These are phyloP conservation scores for Kodamaea kakaduensis DNA, from an alignment of 805 yeast genomes.

Conservation along the genomic window DNA sequence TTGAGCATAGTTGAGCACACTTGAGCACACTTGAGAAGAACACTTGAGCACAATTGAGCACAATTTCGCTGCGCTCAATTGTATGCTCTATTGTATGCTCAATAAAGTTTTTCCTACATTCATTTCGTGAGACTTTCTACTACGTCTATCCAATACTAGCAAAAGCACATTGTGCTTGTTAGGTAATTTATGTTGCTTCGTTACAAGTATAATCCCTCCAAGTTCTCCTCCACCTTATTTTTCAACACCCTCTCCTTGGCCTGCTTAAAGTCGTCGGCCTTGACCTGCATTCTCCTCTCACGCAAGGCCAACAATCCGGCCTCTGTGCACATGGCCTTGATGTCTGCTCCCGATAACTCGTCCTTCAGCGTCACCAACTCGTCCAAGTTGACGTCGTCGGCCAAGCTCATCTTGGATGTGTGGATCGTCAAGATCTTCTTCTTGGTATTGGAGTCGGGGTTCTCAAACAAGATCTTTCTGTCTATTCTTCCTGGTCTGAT, in stretches of 20 bases:
- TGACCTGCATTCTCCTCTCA: conserved; percentile 97
- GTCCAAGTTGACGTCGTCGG: conserved; percentile 83
- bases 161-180: too few relatives aligned
- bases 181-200: neutral
- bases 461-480: conserved; percentile 91
- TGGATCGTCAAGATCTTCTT: conserved; percentile 90
- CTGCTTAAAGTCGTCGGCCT: conserved; percentile 85
- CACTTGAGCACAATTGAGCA: too few relatives aligned
- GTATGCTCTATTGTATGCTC: too few relatives aligned
- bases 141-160: neutral
- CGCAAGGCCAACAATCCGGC: conserved; percentile 94
- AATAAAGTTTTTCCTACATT: too few relatives aligned
- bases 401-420: conserved; percentile 87
- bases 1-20: too few relatives aligned
- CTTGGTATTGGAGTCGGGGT: conserved; percentile 89
- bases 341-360: conserved; percentile 95
- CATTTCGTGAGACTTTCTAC: neutral
- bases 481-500: conserved; percentile 97
- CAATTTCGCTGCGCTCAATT: too few relatives aligned
- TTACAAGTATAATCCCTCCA: conserved; percentile 88
- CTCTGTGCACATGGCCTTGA: conserved; percentile 95
- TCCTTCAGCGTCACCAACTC: conserved; percentile 87
- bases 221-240: conserved; percentile 92
- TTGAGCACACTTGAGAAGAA: too few relatives aligned
- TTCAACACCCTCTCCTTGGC: conserved; percentile 95